Base-by-base conservation (phyloP, 2,329 filamentous ascomycete species). In the Cryphonectria parasitica region DNA sequence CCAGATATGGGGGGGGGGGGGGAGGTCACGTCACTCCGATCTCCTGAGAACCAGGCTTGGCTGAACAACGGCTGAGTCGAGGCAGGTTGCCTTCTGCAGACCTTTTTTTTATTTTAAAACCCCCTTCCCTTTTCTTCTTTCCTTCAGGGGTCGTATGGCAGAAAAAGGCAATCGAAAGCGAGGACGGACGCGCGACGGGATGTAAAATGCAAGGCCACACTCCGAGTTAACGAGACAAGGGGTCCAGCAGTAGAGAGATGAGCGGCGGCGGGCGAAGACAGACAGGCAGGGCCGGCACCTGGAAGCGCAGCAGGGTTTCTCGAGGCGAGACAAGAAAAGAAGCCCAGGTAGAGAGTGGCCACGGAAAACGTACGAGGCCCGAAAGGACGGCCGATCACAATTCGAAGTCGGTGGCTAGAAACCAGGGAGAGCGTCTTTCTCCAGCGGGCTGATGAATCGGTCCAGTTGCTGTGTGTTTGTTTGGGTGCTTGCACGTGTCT, bases 131-230 rank as follows among this genome's bases (percentile, higher is more conserved):
- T 17, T 43, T 43, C 13, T 19, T 43, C 19, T 22, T 67, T 54
- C 49, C 31, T 60, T 62, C 45, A 49, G 36, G 52, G 54, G 62
- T 64, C 39, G 52, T 41, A 34, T 65, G 45, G 43, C 49, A 71
- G 69, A 71, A 72, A 69, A 19, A 67, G 71, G 71, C 66, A 72
- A 71, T 45, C 62, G 62, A 72, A 72, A 72, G 71, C 71, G 71
- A 72, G 63, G n/a, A 36, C 61, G 41, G 66, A 60, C 64, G 65
- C 68, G 60, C 71, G 65, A 58, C 62, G 66, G 69, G 63, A 71
- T 43, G 71, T 61, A 69, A 61, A 34, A 66, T 68, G 71, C 68
- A 72, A 71, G 63, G 64, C 66, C 64, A 67, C 45, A 64, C 34
- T 60, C 62, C 49, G 54, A 54, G 25, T 52, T 61, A 56, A 68